Evolutionary conservation across 768 basidiomycete species (phyloP), one percentile per base, ranked within the genome.

Genomic region (Hypholoma fasciculare): DNA sequence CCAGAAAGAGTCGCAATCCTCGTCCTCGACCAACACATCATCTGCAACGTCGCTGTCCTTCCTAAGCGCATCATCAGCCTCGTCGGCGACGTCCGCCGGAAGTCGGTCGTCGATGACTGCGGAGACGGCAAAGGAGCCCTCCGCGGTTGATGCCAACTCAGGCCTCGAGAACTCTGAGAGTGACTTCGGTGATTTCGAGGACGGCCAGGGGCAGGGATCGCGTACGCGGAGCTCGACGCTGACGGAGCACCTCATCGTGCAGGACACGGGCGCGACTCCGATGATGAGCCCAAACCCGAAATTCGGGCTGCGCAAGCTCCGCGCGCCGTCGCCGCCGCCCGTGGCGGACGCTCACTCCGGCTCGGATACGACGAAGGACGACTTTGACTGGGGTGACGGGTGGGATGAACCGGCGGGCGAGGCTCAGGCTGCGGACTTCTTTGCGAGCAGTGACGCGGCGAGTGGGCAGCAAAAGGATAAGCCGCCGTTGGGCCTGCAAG

Each of bases 211-310:
- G 8, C 14, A 23, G 40, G 14, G 44, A 46, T 9, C 46, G 0
- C 40, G 51, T 13, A 40, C 13, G 46, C 30, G 50, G 39, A 50
- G 46, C 40, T 47, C 48, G 19, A 54, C 54, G 27, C 52, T 49
- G 20, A 48, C 55, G 27, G 58, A 53, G 26, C 58, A 47, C 17
- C 70, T 78, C 36, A 77, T 81, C 59, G 76, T 81, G 7, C 69
- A 74, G 26, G 78, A 83, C 66, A 79, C 80, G n/a, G 80, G 79
- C 34, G 78, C 78, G 40, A 80, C 78, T 23, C 80, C 76, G 8
- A 77, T 72, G 14, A 74, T 81, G 73, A 79, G 77, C 62, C 81
- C 82, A 2, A 82, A 80, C 57, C 78, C 78, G 23, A 75, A 72
- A 36, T 84, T 79, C 57, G 67, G 71, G 30, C 69, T 69, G 62